Base-by-base conservation (phyloP, 23 red algal species). In the Gracilaria domingensis region DNA sequence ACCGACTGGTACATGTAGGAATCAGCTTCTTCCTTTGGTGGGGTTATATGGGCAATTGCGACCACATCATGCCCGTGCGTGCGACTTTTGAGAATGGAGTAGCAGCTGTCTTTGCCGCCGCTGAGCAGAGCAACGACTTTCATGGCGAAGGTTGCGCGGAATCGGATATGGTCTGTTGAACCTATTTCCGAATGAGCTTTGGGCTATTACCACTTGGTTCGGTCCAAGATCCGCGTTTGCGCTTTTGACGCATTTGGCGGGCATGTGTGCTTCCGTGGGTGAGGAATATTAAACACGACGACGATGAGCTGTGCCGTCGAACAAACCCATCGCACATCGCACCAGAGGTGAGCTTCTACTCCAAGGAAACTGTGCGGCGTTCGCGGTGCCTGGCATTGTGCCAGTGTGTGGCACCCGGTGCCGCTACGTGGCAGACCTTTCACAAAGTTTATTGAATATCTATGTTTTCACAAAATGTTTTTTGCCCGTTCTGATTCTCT, bases 1-100 rank as follows among this genome's bases (percentile, higher is more conserved):
- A 94, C 97, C 23, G 93, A 91, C 69, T 99, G 97, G 66, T 93
- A 99, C 97, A 99, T 99, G 59, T 65, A 86, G 29, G 94, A 96
- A 80, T 99, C 97, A 13, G 79, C 88, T 51, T 99, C 97, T 14
- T 65, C 79, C 28, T 29, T 13, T 42, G 82, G 79, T 2, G 97
- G 97, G 24, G 45, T 65, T n/a, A 99, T 84, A 82, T 99, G 91
- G 0, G 88, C 97, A 16, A 85, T 29, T 20, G 94, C 97, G 30
- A 99, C 91, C 35, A 99, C 37, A 28, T 87, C 34, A 66, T 99
- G 97, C 8, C 97, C 97, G 48, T 93, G 85, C 26, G 51, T 38
- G 23, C 73, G 70, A 38, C 81, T 66, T 12, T 85, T 62, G 32
- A 95, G 74, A 39, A 92, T 56, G 25, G 87, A 79, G 60, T 95